Evolutionary conservation across 495 filamentous ascomycete species (phyloP).

Genomic region (Neurospora tetrasperma): DNA sequence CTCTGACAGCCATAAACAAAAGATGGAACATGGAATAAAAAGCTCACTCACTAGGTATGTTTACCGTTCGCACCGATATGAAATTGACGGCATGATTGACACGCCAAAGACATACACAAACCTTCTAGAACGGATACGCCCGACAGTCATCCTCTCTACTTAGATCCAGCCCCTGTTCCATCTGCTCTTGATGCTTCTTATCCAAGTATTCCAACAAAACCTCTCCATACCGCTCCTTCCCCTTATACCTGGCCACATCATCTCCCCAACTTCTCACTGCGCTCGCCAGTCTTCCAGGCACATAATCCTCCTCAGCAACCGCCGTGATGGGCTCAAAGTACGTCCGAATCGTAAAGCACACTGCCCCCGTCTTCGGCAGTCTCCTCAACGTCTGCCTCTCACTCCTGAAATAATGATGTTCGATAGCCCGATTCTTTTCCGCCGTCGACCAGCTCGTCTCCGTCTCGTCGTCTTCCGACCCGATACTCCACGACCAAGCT

Average conservation of each 20-base stretch:
- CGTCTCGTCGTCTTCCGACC: slow-evolving; percentile 51
- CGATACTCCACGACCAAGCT: slow-evolving; percentile 66
- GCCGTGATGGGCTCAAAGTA: slow-evolving; percentile 65
- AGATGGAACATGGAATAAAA: neutral
- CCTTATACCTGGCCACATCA: slow-evolving; percentile 77
- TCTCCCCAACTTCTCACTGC: slow-evolving; percentile 78
- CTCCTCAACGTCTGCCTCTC: slow-evolving; percentile 70
- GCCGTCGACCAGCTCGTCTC: slow-evolving; percentile 61
- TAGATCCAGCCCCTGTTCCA: slow-evolving; percentile 51
- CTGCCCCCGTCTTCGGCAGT: slow-evolving; percentile 60
- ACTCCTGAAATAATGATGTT: slow-evolving; percentile 68
- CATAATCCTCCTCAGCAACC: slow-evolving; percentile 56
- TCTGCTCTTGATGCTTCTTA: slow-evolving; percentile 65
- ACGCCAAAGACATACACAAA: neutral
- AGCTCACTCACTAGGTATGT: too few relatives aligned
- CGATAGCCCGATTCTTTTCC: slow-evolving; percentile 64
- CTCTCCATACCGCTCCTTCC: slow-evolving; percentile 66
- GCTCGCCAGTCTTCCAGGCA: slow-evolving; percentile 61
- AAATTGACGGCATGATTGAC: neutral
- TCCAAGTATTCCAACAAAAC: slow-evolving; percentile 80
- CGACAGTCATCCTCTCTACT: slow-evolving; percentile 51
- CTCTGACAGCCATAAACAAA: neutral
- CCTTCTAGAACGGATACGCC: slow-evolving; percentile 14
- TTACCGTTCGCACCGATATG: neutral
- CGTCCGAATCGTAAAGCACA: slow-evolving; percentile 73